phyloP scores from a whole-genome alignment of 306 rosid species.

The Pachyrhizus erosus region DNA sequence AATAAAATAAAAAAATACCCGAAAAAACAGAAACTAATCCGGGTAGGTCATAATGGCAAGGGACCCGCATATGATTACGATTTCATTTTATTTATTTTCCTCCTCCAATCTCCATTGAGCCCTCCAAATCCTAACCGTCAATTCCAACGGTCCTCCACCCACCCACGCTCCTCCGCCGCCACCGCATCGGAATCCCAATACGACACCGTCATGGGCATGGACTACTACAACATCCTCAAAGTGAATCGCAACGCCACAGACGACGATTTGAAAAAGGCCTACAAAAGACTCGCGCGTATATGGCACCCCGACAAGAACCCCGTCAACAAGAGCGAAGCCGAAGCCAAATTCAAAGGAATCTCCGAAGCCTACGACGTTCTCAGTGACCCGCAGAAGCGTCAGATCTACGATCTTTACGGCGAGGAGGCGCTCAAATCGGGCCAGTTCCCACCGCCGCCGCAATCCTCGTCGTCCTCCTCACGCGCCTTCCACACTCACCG shows the following conservation, averaged over 20 bases:
- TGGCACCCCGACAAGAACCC: slow-evolving; percentile 99
- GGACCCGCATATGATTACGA: slow-evolving; percentile 44
- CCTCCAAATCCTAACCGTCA: slow-evolving; percentile 46
- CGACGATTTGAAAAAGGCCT: slow-evolving; percentile 80
- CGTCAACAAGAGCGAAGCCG: slow-evolving; percentile 65
- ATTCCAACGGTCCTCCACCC: slow-evolving; percentile 47
- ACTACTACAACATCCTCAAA: slow-evolving; percentile 91
- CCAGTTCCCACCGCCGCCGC: slow-evolving; percentile 69
- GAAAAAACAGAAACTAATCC: slow-evolving; percentile 6
- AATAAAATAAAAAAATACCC: not conserved
- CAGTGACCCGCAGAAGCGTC: slow-evolving; percentile 87
- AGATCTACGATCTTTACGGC: slow-evolving; percentile 94
- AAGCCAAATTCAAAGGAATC: slow-evolving; percentile 83
- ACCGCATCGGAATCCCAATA: not conserved
- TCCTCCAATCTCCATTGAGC: slow-evolving; percentile 1
- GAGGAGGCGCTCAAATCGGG: slow-evolving; percentile 88
- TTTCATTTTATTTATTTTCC: slow-evolving; percentile 3
- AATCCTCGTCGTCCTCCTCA: slow-evolving; percentile 47
- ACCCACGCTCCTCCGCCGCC: not conserved
- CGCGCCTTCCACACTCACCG: slow-evolving; percentile 47
- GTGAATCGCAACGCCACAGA: slow-evolving; percentile 88
- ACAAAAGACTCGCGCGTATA: slow-evolving; percentile 79
- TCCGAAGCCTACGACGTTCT: slow-evolving; percentile 93
- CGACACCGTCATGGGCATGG: slow-evolving; percentile 65
- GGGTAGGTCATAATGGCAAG: not conserved